Percentiles rank a stretch among this genome's conserved stretches.
phyloP scores from a whole-genome alignment of 176 grass and related monocot species.

The Musa itinerans region DNA sequence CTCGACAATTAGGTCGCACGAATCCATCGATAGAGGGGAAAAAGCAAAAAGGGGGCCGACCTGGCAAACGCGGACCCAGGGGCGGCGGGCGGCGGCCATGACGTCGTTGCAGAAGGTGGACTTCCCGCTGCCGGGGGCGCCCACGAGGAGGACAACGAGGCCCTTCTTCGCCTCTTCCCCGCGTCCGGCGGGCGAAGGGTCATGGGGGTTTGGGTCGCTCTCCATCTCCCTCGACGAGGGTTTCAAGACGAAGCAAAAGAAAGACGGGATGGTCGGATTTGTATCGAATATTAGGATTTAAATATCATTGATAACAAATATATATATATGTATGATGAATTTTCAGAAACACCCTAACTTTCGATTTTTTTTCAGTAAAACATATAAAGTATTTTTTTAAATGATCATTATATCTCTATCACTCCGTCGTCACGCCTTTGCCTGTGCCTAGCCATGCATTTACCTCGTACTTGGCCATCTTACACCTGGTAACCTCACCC shows the following conservation, averaged over 20 bases:
- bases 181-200: neutral
- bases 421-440: no score
- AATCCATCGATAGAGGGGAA: no score
- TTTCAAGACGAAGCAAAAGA: neutral
- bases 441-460: no score
- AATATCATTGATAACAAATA: no score
- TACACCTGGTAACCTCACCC: no score
- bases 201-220: neutral
- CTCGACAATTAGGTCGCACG: no score
- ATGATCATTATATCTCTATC: no score
- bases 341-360: no score
- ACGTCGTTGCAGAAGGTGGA: slow-evolving; percentile 78
- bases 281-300: neutral
- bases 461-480: no score
- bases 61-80: slow-evolving; percentile 75
- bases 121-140: slow-evolving; percentile 77
- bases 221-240: neutral
- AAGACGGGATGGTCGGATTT: neutral
- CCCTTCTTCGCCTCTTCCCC: neutral
- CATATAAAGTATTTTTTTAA: no score
- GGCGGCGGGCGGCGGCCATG: slow-evolving; percentile 25
- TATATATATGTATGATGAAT: no score
- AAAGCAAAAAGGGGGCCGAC: neutral
- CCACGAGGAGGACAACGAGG: slow-evolving; percentile 44
- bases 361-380: no score